Evolutionary conservation across 116 monocot species (phyloP), one percentile per base, ranked within the genome.

Genomic region (Posidonia oceanica): DNA sequence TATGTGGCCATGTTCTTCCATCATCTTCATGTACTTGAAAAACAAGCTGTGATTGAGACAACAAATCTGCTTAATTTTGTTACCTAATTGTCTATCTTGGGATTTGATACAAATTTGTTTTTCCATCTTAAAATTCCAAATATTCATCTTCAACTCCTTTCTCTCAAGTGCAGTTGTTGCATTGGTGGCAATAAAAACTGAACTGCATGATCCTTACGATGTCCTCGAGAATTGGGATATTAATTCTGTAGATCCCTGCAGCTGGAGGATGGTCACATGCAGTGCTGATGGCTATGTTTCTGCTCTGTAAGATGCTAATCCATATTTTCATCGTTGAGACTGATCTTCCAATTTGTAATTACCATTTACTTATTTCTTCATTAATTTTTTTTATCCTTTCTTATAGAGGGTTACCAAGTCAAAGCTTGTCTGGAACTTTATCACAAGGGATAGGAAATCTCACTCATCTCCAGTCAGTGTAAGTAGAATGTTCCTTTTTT

Each of bases 221-320:
- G 92, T 92, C 53, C 66, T 97, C 41, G 85, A 85, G 61, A 97
- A 87, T 76, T 97, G 97, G 97, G 97, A 97, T 72, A 85, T 92
- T 22, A 97, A 91, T 73, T 91, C 97, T 3, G 97, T 97, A 3
- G 97, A 97, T 87, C 97, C 97, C 57, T 97, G 97, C 68, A 97
- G 97, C 75, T 97, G 97, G 97, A 91, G 97, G 68, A 92, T 92
- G 97, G 77, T 97, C 64, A 97, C 97, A 18, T 97, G 97, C 80
- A 83, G 81, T 59, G 52, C 79, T 6, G 97, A 97, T 74, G 97
- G 92, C 75, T 97, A 79, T 75, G 97, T 97, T 51, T 92, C 97
- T 64, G 81, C 80, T 52, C 64, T 97, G 97, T 97, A 82, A 81
- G 92, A 59, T 44, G 15, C 48, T 48, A 48, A 48, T 48, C 48